phyloP scores from a whole-genome alignment of 176 grass and related monocot species.

The Dendrocalamus sinicus region DNA sequence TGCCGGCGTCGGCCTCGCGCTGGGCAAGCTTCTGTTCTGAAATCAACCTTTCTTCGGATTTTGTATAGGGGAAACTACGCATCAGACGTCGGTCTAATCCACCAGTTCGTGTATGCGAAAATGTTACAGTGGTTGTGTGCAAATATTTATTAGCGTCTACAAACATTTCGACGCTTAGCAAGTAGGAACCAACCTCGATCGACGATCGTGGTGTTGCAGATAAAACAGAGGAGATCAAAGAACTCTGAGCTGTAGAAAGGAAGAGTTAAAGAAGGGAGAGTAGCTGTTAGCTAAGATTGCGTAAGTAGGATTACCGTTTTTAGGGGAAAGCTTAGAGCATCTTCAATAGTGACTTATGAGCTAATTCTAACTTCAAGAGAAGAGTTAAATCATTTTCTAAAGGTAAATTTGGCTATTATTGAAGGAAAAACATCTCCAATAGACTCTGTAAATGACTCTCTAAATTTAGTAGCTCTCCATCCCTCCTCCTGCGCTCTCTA shows the following conservation, averaged over 20 bases:
- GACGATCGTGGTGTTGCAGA: background rate
- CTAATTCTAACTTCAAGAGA: too few species aligned
- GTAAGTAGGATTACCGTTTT: background rate
- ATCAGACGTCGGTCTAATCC: background rate
- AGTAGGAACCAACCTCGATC: background rate
- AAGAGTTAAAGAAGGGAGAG: background rate
- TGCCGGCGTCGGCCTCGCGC: conserved; percentile 70
- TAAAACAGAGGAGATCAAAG: background rate
- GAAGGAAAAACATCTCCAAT: too few species aligned
- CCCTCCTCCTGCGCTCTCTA: too few species aligned
- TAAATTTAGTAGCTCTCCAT: too few species aligned
- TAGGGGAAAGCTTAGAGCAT: background rate
- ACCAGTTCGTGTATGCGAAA: background rate
- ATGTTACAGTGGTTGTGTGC: background rate
- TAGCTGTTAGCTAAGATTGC: background rate
- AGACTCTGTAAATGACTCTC: too few species aligned
- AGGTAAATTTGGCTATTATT: too few species aligned
- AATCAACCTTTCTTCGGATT: background rate
- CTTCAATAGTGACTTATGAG: too few species aligned
- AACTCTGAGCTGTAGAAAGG: background rate
- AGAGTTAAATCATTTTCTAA: too few species aligned
- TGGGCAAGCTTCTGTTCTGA: conserved; percentile 73
- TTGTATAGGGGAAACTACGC: conserved; percentile 27
- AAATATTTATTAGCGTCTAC: background rate
- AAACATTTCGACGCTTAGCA: background rate